These are phyloP conservation scores for Mucor circinelloides DNA, from an alignment of 371 early-diverging fungal species.

Conservation along the genomic window DNA sequence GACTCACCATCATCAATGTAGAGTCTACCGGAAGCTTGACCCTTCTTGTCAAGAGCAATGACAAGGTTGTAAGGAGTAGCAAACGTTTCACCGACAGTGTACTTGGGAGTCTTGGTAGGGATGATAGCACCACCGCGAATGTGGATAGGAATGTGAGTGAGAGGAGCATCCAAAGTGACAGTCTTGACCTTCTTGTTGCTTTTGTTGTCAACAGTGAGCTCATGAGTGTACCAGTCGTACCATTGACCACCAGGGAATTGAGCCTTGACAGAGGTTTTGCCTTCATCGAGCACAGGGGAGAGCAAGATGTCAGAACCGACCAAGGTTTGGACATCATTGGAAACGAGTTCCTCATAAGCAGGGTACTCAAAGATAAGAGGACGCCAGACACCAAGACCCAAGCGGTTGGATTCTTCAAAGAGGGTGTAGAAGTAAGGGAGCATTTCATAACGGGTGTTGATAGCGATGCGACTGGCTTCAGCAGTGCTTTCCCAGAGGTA, in stretches of 20 bases:
- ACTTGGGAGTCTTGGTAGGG: conserved; percentile 50
- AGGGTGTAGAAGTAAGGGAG: conserved; percentile 72
- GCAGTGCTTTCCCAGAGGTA: conserved; percentile 53
- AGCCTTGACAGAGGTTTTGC: conserved; percentile 46
- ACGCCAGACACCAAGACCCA: conserved; percentile 49
- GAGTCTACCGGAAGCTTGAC: conserved; percentile 48
- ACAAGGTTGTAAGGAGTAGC: conserved; percentile 46
- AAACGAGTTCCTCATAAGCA: conserved; percentile 14
- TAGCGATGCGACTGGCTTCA: conserved; percentile 52
- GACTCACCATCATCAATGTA: conserved; percentile 66
- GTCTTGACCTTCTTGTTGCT: conserved; percentile 5
- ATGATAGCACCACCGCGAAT: conserved; percentile 52
- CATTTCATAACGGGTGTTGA: conserved; percentile 62
- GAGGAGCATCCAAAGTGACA: conserved; percentile 41
- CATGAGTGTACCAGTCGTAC: conserved; percentile 54
- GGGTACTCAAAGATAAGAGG: conserved; percentile 48
- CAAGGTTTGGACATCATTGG: conserved; percentile 36
- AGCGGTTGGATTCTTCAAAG: conserved; percentile 56
- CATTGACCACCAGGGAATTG: conserved; percentile 60
- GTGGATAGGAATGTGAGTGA: conserved; percentile 52
- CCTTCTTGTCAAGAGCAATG: conserved; percentile 51
- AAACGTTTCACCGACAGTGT: conserved; percentile 51
- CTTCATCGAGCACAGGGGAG: conserved; percentile 55
- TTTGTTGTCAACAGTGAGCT: conserved; percentile 12
- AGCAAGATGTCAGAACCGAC: conserved; percentile 55